These are phyloP conservation scores for Metschnikowia picachoensis DNA, from an alignment of 805 yeast genomes.

Conservation along the genomic window DNA sequence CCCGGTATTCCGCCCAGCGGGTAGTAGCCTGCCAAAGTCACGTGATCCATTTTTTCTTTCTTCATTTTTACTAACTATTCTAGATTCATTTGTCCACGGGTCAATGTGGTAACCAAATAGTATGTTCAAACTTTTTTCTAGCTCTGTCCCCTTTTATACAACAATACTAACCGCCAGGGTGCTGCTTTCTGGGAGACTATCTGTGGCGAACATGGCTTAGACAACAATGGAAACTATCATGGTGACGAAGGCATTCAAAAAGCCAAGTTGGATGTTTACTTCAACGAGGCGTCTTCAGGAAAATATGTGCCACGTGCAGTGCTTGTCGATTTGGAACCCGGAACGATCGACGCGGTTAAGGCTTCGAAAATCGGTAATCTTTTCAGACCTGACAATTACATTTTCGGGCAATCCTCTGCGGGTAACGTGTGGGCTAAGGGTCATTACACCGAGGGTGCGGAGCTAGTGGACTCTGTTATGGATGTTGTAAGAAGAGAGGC, in stretches of 20 bases:
- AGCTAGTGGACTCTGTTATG: constrained; percentile 82
- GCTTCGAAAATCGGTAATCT: constrained; percentile 77
- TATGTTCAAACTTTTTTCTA: constrained; percentile 34
- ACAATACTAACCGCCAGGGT: constrained; percentile 44
- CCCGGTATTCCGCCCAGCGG: no score
- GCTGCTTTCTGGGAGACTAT: constrained; percentile 93
- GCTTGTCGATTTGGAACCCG: constrained; percentile 90
- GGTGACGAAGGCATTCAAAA: constrained; percentile 41
- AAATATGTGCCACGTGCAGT: constrained; percentile 94
- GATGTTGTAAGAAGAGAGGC: constrained; percentile 92
- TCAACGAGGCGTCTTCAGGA: constrained; percentile 80
- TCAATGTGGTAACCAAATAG: constrained; percentile 98
- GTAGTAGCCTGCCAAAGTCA: background rate
- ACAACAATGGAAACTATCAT: constrained; percentile 67
- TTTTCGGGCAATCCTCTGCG: constrained; percentile 87
- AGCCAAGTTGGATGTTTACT: constrained; percentile 72
- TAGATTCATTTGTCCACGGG: constrained; percentile 95
- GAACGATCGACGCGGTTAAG: constrained; percentile 83
- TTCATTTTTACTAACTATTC: constrained; percentile 11
- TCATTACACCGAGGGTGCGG: constrained; percentile 95
- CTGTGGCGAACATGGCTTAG: constrained; percentile 84
- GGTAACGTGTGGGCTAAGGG: constrained; percentile 98
- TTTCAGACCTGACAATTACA: constrained; percentile 89
- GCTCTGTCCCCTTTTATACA: background rate
- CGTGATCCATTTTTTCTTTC: background rate